Conservation (phyloP, 345 rosid genomes). For the Lagerstroemia speciosa region DNA sequence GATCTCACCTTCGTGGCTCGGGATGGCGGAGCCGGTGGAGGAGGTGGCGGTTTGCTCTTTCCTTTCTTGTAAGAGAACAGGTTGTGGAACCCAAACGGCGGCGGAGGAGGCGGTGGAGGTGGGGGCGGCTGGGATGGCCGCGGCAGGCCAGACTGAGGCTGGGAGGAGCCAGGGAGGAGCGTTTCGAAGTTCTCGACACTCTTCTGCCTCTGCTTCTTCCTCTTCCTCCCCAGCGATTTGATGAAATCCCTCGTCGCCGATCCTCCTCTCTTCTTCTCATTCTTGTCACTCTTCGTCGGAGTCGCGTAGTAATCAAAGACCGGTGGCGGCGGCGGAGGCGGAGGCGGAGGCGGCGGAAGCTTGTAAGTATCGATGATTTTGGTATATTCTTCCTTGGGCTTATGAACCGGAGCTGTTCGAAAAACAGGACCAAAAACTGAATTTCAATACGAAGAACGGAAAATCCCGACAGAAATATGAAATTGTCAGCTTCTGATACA, state of each 20-base stretch:
- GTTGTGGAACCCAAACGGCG: conserved; percentile 38
- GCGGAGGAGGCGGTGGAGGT: conserved; percentile 36
- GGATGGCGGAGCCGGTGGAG: conserved; percentile 42
- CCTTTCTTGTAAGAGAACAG: conserved; percentile 58
- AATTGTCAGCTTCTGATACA: not conserved
- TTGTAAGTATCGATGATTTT: not conserved
- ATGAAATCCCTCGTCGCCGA: conserved; percentile 52
- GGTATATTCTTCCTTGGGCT: not conserved
- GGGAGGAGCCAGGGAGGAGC: conserved; percentile 30
- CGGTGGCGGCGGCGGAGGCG: conserved; percentile 13
- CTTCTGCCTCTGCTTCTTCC: conserved; percentile 67
- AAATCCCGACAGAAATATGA: too few relatives aligned
- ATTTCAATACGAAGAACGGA: too few relatives aligned
- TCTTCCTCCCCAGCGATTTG: conserved; percentile 38
- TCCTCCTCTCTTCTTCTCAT: conserved; percentile 52
- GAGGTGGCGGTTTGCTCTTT: conserved; percentile 51
- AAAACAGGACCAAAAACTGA: not conserved
- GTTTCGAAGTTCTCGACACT: conserved; percentile 71
- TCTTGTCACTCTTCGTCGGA: conserved; percentile 11
- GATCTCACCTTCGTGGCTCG: conserved; percentile 20
- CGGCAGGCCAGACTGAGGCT: conserved; percentile 13
- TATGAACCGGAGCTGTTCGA: not conserved
- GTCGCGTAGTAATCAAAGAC: conserved; percentile 14
- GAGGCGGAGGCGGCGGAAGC: conserved; percentile 12
- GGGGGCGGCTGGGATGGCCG: conserved; percentile 40